Evolutionary conservation across 83 land plant genomes (phyloP).

Genomic region (Diphasiastrum complanatum): DNA sequence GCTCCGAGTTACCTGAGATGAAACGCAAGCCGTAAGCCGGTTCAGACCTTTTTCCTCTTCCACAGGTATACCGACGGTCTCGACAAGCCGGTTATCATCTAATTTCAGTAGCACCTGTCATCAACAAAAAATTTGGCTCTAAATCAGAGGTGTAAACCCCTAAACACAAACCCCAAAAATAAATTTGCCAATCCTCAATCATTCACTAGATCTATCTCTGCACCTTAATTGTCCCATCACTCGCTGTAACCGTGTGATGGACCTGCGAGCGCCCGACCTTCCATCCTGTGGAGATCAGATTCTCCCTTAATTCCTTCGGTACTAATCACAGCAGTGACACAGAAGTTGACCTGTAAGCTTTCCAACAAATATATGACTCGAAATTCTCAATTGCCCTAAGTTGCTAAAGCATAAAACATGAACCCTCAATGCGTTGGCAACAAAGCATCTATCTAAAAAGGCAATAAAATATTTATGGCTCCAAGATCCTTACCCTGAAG

Average conservation of each 20-base stretch:
- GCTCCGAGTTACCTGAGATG: slow-evolving; percentile 89
- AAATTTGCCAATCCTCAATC: background rate
- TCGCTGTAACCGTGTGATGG: slow-evolving; percentile 27
- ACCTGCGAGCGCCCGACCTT: slow-evolving; percentile 32
- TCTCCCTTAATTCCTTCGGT: slow-evolving; percentile 27
- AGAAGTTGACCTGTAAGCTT: slow-evolving; percentile 3
- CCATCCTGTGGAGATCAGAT: slow-evolving; percentile 30
- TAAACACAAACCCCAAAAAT: background rate
- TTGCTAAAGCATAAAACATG: background rate
- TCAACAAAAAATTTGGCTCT: background rate
- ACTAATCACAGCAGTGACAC: slow-evolving; percentile 23
- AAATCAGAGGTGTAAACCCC: background rate
- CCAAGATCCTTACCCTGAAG: slow-evolving; percentile 18
- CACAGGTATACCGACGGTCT: slow-evolving; percentile 93
- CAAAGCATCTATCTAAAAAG: background rate
- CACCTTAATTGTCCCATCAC: slow-evolving; percentile 41
- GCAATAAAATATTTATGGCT: background rate
- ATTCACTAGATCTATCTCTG: background rate
- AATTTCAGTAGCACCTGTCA: slow-evolving; percentile 65
- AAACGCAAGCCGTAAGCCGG: slow-evolving; percentile 91
- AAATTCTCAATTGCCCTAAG: background rate
- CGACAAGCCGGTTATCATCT: slow-evolving; percentile 74
- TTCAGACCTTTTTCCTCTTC: slow-evolving; percentile 53
- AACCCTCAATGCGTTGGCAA: background rate
- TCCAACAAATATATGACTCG: background rate